Evolutionary conservation across 164 flowering plant species (phyloP), one percentile per base, ranked within the genome.

Genomic region (Chimonanthus praecox): DNA sequence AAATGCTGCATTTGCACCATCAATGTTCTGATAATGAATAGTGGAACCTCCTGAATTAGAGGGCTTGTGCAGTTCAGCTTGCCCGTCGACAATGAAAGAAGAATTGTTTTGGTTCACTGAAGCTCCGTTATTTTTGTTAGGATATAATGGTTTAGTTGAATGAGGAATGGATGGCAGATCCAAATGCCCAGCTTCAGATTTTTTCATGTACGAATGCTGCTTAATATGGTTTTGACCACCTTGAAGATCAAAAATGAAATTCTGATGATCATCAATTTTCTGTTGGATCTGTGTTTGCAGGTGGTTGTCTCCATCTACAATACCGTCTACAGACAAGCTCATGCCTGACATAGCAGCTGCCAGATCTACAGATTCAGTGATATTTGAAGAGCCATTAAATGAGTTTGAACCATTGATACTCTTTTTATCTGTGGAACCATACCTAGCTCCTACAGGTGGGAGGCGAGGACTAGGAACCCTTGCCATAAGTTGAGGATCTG

Each of bases 391-490:
- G 71, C 73, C 76, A 58, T 78, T 84, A 69, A 80, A 84, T 49
- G 90, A 78, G 72, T 68, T 82, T 63, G 82, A 73, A 68, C 83
- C 77, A 73, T 58, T 80, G 63, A 81, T 74, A 73, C 62, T 76
- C 83, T 85, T 85, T 79, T 83, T 90, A 71, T 89, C 91, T 67
- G 76, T 71, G 10, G 87, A 72, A 77, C 75, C 77, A 71, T 76
- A 58, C 78, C 89, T 85, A 11, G 87, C 92, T 48, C 92, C 95
- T 68, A 83, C 88, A 46, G 88, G 79, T 47, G 94, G 91, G 80
- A 90, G 87, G 72, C 88, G 84, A 68, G 94, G 93, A 83, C 91
- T 92, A 72, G 91, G 89, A 78, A 86, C 85, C 72, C 89, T 85
- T 60, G 87, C 88, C 47, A 87, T 54, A 63, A 79, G 85, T 70